Evolutionary conservation across 2,329 filamentous ascomycete species (phyloP).

Genomic region (Nannizziopsis barbatae): DNA sequence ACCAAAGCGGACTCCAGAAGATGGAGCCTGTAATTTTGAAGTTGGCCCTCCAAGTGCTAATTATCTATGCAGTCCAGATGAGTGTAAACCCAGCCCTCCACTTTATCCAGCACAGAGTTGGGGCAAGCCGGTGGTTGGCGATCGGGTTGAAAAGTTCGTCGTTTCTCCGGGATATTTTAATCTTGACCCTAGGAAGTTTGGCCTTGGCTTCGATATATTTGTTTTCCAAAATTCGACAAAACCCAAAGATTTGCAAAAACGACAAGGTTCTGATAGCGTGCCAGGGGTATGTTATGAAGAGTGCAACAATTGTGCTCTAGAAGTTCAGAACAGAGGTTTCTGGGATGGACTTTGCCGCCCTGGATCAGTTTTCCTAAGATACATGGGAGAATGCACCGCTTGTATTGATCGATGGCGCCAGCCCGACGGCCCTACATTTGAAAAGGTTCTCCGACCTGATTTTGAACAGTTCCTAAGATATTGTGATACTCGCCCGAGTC

Average conservation of each 20-base stretch:
- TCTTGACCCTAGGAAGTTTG: slow-evolving; percentile 52
- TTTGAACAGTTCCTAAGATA: slow-evolving; percentile 40
- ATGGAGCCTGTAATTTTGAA: slow-evolving; percentile 32
- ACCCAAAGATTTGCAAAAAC: slow-evolving; percentile 26
- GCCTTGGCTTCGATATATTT: slow-evolving; percentile 53
- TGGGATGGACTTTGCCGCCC: slow-evolving; percentile 35
- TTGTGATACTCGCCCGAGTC: slow-evolving; percentile 26
- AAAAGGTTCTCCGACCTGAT: slow-evolving; percentile 20
- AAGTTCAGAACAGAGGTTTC: slow-evolving; percentile 42
- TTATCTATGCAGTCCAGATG: slow-evolving; percentile 32
- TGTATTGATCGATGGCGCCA: slow-evolving; percentile 32
- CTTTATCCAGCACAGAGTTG: slow-evolving; percentile 22
- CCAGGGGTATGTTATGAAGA: slow-evolving; percentile 43
- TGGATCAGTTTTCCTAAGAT: slow-evolving; percentile 34
- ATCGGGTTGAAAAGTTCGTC: slow-evolving; percentile 38
- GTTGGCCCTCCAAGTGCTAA: slow-evolving; percentile 29
- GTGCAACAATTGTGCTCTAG: slow-evolving; percentile 43
- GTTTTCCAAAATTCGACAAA: slow-evolving; percentile 24
- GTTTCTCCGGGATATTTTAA: slow-evolving; percentile 51
- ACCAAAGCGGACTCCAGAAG: slow-evolving; percentile 22
- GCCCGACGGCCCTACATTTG: not conserved
- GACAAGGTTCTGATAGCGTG: slow-evolving; percentile 21
- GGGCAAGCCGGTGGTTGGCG: slow-evolving; percentile 18
- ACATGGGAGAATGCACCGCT: slow-evolving; percentile 30
- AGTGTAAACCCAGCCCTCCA: slow-evolving; percentile 29